Conservation (phyloP, 139 green algal species). For the Chlamydomonas sp. region DNA sequence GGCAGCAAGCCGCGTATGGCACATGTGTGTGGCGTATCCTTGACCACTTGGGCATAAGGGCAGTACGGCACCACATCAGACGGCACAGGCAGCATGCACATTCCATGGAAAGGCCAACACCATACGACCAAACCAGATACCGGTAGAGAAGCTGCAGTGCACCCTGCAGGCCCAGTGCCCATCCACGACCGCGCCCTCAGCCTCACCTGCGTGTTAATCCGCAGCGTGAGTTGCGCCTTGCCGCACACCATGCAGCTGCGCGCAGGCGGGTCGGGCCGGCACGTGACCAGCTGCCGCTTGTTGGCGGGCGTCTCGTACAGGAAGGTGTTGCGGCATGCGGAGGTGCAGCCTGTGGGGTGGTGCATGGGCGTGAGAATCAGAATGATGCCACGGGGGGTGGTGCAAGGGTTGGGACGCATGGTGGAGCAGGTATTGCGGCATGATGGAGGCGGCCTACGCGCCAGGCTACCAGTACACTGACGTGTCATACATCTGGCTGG, state of each 20-base stretch:
- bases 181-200: too few species aligned
- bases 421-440: neutral
- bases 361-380: neutral
- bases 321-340: conserved; percentile 51
- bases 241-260: conserved; percentile 84
- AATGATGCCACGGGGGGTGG: too few species aligned
- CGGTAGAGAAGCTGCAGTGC: neutral
- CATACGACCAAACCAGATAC: neutral
- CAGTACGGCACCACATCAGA: neutral
- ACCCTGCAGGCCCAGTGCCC: too few species aligned
- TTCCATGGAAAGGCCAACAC: too few species aligned
- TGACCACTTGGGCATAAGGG: neutral
- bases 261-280: conserved; percentile 46
- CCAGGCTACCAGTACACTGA: neutral
- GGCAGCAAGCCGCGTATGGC: too few species aligned
- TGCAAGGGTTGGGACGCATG: too few species aligned
- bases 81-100: neutral
- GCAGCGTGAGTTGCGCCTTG: conserved; percentile 67
- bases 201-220: conserved; percentile 56
- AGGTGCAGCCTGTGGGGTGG: conserved; percentile 8
- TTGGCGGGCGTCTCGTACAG: conserved; percentile 54
- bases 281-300: conserved; percentile 35
- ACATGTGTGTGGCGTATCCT: neutral
- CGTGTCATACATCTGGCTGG: too few species aligned
- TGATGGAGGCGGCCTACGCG: neutral